Evolutionary conservation across 768 basidiomycete species (phyloP), one percentile per base, ranked within the genome.

Genomic region (Sarcomyxa edulis): DNA sequence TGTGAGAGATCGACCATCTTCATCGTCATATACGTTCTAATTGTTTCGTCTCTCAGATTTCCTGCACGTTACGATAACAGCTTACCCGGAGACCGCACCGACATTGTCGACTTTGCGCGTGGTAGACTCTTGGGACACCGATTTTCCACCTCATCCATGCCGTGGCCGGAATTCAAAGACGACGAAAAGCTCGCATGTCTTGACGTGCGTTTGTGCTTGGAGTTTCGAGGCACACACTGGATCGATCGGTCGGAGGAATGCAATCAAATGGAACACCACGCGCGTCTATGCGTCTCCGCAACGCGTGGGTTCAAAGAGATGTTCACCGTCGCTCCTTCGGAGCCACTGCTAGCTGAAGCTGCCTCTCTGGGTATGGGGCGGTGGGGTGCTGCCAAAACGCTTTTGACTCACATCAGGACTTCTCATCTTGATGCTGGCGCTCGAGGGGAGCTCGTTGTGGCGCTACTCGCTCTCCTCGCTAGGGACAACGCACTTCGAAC

Each of bases 281-380:
- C 61, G 56, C 55, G 62, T 10, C 40, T 64, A 16, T 54, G 48
- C 41, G 39, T 56, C 14, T 47, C 48, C 14, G 47, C 52, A 12
- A 39, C 37, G 19, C 32, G 43, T 14, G 45, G 15, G 33, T 52
- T 40, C 16, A 40, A 52, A 29, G 39, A 26, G 39, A 48, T 58
- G 46, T 32, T 40, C 15, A 61, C 59, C 12, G 28, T 43, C 8
- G 50, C 48, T 23, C 18, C 55, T 20, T 57, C 55, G 2, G 55
- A 60, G 43, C 58, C 58, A 14, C 34, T 54, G n/a, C 44, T 59
- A 6, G 48, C 56, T 3, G 58, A 59, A 42, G 56, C 58, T n/a
- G 51, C 58, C 10, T 56, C 45, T 35, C 23, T 6, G 8, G 20
- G 48, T 19, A 54, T 57, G 49, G 14, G 8, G n/a, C n/a, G n/a